phyloP scores from a whole-genome alignment of 1,284 basidiomycete genomes.

The Ustilago lituana region DNA sequence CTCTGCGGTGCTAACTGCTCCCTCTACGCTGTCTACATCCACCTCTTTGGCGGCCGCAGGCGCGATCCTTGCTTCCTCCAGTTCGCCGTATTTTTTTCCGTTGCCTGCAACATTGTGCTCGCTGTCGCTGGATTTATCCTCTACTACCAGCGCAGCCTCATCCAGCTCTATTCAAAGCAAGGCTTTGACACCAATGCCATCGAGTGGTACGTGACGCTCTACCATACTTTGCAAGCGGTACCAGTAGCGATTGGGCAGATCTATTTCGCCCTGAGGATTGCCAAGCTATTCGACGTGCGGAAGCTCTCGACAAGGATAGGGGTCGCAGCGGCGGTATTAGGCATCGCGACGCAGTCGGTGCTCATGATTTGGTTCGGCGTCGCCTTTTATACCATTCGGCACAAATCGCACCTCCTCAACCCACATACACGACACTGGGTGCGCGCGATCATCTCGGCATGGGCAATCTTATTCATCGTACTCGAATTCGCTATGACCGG shows the following conservation, averaged over 20 bases:
- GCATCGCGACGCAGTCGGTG: constrained; percentile 4
- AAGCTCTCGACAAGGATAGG: neutral
- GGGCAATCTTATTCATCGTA: constrained; percentile 21
- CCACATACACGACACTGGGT: constrained; percentile 4
- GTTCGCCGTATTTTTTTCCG: constrained; percentile 1
- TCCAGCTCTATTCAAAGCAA: constrained; percentile 8
- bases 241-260: constrained; percentile 32
- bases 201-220: constrained; percentile 18
- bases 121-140: neutral
- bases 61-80: constrained; percentile 23
- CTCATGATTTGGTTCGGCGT: constrained; percentile 27
- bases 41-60: constrained; percentile 6
- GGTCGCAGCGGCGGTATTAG: neutral
- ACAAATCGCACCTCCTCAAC: constrained; percentile 16
- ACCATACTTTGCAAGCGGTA: constrained; percentile 17
- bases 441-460: constrained; percentile 18
- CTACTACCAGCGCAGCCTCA: constrained; percentile 5
- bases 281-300: constrained; percentile 20
- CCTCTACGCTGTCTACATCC: constrained; percentile 27
- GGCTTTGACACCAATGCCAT: constrained; percentile 33
- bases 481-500: constrained; percentile 22
- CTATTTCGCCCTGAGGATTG: constrained; percentile 28
- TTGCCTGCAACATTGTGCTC: constrained; percentile 14
- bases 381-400: constrained; percentile 6
- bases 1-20: constrained; percentile 25